Evolutionary conservation across 805 yeast species (phyloP).

Genomic region (Metschnikowia lochheadii): DNA sequence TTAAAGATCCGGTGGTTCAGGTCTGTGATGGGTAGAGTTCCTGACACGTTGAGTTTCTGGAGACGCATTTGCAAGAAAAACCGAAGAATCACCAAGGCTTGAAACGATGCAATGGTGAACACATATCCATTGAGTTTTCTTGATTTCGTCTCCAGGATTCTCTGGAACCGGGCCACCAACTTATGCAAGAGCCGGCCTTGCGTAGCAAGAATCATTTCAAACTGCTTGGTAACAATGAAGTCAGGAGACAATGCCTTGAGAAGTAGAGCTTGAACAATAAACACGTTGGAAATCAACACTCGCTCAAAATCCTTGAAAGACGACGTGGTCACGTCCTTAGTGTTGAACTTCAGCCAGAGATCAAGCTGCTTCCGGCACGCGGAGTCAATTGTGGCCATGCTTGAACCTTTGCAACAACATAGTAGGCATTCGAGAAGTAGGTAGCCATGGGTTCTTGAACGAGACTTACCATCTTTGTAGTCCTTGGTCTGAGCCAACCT

Average conservation of each 20-base stretch:
- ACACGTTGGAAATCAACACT: conserved; percentile 27
- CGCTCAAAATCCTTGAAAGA: conserved; percentile 24
- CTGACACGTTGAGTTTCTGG: not conserved
- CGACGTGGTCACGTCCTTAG: conserved; percentile 9
- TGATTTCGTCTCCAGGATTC: conserved; percentile 12
- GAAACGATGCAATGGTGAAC: conserved; percentile 13
- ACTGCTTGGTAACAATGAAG: conserved; percentile 9
- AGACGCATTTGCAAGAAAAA: conserved; percentile 13
- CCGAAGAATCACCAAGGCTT: conserved; percentile 14
- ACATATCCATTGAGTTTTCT: conserved; percentile 6
- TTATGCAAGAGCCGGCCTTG: conserved; percentile 32
- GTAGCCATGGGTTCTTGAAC: conserved; percentile 11
- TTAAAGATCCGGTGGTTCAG: conserved; percentile 8
- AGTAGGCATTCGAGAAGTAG: conserved; percentile 29
- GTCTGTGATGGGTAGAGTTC: conserved; percentile 5
- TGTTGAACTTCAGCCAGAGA: conserved; percentile 20
- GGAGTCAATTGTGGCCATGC: conserved; percentile 10
- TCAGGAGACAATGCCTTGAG: conserved; percentile 10
- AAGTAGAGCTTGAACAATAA: conserved; percentile 24
- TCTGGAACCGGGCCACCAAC: conserved; percentile 20
- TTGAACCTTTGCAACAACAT: conserved; percentile 20
- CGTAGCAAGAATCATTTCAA: conserved; percentile 22
- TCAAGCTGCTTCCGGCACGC: conserved; percentile 20
- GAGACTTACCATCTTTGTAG: conserved; percentile 5
- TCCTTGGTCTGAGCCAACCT: conserved; percentile 10